A percentile compares a stretch with the other conserved stretches of the same genome.
phyloP scores from a whole-genome alignment of 1,139 yeast genomes.

The Kluyveromyces sp. region DNA sequence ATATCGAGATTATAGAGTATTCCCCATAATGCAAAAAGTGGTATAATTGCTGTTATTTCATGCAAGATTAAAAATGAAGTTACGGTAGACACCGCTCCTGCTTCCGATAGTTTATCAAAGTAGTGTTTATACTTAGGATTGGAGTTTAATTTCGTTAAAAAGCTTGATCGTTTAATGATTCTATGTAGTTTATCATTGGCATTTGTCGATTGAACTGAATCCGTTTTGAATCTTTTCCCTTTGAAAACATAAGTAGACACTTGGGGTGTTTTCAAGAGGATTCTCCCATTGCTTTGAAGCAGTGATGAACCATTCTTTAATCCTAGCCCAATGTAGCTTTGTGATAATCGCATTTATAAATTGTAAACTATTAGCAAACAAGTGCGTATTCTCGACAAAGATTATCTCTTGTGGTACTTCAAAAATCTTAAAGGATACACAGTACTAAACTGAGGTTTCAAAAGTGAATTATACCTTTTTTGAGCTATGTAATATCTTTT shows the following conservation, averaged over 20 bases:
- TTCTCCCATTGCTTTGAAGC: too few species aligned
- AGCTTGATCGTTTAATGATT: slow-evolving; percentile 19
- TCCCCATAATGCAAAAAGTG: slow-evolving; percentile 73
- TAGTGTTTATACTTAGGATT: slow-evolving; percentile 20
- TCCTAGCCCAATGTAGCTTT: too few species aligned
- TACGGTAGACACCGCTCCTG: slow-evolving; percentile 64
- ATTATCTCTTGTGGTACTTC: too few species aligned
- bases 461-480: too few species aligned
- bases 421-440: too few species aligned
- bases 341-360: too few species aligned
- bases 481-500: too few species aligned
- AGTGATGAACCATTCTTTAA: too few species aligned
- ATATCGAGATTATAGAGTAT: slow-evolving; percentile 50
- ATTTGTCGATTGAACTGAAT: neutral
- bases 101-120: slow-evolving; percentile 20
- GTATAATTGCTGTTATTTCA: slow-evolving; percentile 76
- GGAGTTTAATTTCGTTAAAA: slow-evolving; percentile 17
- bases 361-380: too few species aligned
- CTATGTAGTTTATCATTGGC: slow-evolving; percentile 17
- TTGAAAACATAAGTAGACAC: neutral
- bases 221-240: neutral
- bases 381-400: too few species aligned
- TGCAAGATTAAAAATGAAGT: slow-evolving; percentile 73
- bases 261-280: too few species aligned
- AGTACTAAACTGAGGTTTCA: too few species aligned